Evolutionary conservation across 805 yeast genomes (phyloP).

Genomic region (Suhomyces kilbournensis): DNA sequence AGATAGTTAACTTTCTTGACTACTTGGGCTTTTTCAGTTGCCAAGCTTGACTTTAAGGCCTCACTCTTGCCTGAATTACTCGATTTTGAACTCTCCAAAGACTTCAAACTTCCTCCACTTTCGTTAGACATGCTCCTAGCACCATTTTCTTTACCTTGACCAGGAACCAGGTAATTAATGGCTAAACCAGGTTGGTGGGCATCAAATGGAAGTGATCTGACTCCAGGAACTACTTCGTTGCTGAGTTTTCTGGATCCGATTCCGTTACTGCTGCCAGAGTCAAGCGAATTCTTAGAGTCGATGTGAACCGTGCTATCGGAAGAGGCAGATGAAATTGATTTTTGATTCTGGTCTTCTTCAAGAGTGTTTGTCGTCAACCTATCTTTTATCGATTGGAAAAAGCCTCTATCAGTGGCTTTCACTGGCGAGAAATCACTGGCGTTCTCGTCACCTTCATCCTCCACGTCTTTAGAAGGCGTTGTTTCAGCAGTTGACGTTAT

Average conservation of each 20-base stretch:
- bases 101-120: neutral
- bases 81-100: neutral
- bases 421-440: constrained; percentile 9
- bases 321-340: constrained; percentile 6
- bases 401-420: constrained; percentile 22
- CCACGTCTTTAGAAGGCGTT: constrained; percentile 24
- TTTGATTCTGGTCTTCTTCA: constrained; percentile 3
- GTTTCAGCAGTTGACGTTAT: constrained; percentile 29
- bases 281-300: neutral
- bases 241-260: neutral
- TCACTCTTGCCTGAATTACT: neutral
- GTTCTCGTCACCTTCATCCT: constrained; percentile 7
- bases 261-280: neutral
- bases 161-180: neutral
- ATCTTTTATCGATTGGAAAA: constrained; percentile 35
- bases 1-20: constrained; percentile 8
- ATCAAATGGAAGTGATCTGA: constrained; percentile 1
- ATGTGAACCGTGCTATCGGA: constrained; percentile 10
- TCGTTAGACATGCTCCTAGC: neutral
- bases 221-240: constrained; percentile 2
- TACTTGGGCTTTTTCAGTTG: constrained; percentile 6
- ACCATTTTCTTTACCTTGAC: neutral
- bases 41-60: constrained; percentile 6
- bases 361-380: constrained; percentile 17
- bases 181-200: constrained; percentile 1